phyloP scores from a whole-genome alignment of 169 alveolate genomes.

The Plasmodium gonderi region DNA sequence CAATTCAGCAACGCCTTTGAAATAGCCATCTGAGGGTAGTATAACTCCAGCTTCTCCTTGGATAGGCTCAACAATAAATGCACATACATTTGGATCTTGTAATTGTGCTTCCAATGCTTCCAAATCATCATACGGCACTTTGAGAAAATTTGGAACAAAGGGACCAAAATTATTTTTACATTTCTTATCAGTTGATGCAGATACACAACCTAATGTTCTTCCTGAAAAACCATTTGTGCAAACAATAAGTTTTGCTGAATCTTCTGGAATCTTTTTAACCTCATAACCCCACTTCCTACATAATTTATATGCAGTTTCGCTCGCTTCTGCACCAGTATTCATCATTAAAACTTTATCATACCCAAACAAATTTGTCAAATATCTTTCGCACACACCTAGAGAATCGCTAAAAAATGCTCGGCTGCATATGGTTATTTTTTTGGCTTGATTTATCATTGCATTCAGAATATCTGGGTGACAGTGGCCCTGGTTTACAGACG shows the following conservation, averaged over 20 bases:
- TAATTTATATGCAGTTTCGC: conserved; percentile 93
- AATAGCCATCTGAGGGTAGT: conserved; percentile 90
- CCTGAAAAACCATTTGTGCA: conserved; percentile 93
- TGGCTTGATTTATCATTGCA: conserved; percentile 89
- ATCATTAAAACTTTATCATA: conserved; percentile 91
- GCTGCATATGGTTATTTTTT: conserved; percentile 87
- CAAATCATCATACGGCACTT: conserved; percentile 80
- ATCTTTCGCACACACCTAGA: conserved; percentile 87
- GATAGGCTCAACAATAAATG: conserved; percentile 93
- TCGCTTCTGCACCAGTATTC: conserved; percentile 95
- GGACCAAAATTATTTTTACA: conserved; percentile 91
- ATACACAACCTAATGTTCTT: conserved; percentile 91
- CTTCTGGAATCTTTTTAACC: conserved; percentile 89
- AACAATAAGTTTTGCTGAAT: conserved; percentile 88
- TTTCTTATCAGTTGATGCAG: conserved; percentile 91
- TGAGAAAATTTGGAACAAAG: conserved; percentile 79
- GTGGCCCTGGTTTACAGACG: conserved; percentile 91
- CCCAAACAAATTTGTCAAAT: conserved; percentile 87
- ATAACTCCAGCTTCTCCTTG: conserved; percentile 96
- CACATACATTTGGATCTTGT: conserved; percentile 88
- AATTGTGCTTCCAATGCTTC: conserved; percentile 78
- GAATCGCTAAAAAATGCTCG: conserved; percentile 92
- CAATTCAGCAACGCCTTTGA: conserved; percentile 85
- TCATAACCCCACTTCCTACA: conserved; percentile 96
- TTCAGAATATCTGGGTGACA: conserved; percentile 93